A percentile compares a stretch with the other conserved stretches of the same genome.
Evolutionary conservation across 2,329 filamentous ascomycete species (phyloP).

Genomic region (Venturia asperata): DNA sequence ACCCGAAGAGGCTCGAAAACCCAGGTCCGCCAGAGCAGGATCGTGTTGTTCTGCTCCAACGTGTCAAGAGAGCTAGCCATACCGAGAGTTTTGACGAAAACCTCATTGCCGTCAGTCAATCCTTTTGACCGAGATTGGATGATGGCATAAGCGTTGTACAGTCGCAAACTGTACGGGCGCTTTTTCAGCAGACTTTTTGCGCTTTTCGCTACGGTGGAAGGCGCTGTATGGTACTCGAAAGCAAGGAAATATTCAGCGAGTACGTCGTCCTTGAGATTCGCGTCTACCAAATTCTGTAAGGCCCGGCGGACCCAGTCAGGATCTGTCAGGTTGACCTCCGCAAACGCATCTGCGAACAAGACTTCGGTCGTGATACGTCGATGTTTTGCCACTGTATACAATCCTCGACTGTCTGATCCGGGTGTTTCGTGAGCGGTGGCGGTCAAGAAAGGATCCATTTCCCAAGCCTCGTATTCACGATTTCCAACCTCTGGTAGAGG

Average conservation of each 20-base stretch:
- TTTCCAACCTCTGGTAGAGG: constrained; percentile 36
- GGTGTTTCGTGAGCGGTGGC: neutral
- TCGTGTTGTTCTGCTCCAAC: constrained; percentile 31
- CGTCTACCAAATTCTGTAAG: constrained; percentile 51
- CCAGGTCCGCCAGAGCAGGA: constrained; percentile 54
- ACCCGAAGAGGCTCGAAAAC: constrained; percentile 58
- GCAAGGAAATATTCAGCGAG: constrained; percentile 66
- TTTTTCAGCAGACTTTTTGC: constrained; percentile 69
- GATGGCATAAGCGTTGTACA: constrained; percentile 76
- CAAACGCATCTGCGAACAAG: constrained; percentile 19
- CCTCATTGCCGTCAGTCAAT: constrained; percentile 50
- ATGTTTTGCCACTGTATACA: neutral
- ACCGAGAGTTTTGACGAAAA: constrained; percentile 61
- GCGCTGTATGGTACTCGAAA: constrained; percentile 40
- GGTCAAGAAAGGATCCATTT: constrained; percentile 38
- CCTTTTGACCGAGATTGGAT: constrained; percentile 59
- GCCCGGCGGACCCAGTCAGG: constrained; percentile 43
- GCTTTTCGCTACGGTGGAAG: constrained; percentile 52
- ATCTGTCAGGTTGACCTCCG: neutral
- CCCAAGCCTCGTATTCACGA: constrained; percentile 33
- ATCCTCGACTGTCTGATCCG: neutral
- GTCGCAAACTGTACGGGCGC: constrained; percentile 52
- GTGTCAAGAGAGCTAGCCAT: constrained; percentile 43
- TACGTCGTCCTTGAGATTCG: constrained; percentile 38
- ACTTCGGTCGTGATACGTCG: constrained; percentile 19